phyloP scores from a whole-genome alignment of 768 basidiomycete species.

The Cyathus striatus region DNA sequence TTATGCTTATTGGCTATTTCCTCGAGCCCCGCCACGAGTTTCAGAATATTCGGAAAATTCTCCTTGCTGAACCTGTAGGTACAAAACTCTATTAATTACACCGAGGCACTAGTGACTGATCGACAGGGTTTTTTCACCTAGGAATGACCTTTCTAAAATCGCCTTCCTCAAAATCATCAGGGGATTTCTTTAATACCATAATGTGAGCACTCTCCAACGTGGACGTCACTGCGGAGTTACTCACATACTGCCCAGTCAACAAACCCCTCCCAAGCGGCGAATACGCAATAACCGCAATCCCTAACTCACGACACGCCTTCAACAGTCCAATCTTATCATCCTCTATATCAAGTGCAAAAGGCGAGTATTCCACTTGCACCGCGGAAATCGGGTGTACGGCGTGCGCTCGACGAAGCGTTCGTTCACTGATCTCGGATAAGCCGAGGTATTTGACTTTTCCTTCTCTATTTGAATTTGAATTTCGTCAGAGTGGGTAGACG shows the following conservation, averaged over 20 bases:
- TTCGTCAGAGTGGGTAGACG: constrained; percentile 7
- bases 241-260: constrained; percentile 38
- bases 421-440: constrained; percentile 41
- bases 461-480: constrained; percentile 18
- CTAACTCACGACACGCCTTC: constrained; percentile 34
- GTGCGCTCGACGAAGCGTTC: constrained; percentile 41
- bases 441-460: constrained; percentile 46
- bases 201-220: not conserved
- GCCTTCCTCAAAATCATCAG: constrained; percentile 30
- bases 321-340: constrained; percentile 31
- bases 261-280: constrained; percentile 46
- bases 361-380: constrained; percentile 39
- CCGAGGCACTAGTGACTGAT: not conserved
- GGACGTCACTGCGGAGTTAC: constrained; percentile 4
- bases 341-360: constrained; percentile 40
- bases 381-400: constrained; percentile 40
- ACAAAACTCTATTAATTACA: not conserved
- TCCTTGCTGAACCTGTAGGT: constrained; percentile 24
- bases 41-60: constrained; percentile 38
- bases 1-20: constrained; percentile 25
- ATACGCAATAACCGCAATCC: constrained; percentile 41
- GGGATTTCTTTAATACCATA: constrained; percentile 22
- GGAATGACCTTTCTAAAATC: constrained; percentile 32
- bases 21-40: constrained; percentile 28
- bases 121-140: constrained; percentile 12